These are phyloP conservation scores for Aspergillus quadrilineatus DNA, from an alignment of 2,329 filamentous ascomycete genomes.

Conservation along the genomic window DNA sequence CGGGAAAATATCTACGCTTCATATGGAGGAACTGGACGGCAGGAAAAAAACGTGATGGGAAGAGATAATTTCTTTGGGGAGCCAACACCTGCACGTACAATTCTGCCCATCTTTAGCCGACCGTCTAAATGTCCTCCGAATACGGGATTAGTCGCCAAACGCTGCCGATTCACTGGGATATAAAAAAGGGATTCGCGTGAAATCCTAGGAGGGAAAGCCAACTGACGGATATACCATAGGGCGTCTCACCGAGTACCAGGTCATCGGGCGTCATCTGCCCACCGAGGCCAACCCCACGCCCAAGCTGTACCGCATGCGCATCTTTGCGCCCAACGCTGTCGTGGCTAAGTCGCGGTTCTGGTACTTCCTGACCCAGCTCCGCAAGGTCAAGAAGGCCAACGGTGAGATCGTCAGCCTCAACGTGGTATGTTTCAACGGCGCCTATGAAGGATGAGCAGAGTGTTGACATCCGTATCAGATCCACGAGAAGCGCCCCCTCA, in stretches of 20 bases:
- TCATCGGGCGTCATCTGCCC: constrained; percentile 99
- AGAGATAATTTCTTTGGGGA: constrained; percentile 4
- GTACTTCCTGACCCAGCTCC: constrained; percentile 99
- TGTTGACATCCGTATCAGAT: constrained; percentile 59
- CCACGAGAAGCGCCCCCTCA: constrained; percentile 96
- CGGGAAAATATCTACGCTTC: neutral
- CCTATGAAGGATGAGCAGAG: constrained; percentile 11
- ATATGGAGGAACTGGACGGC: neutral
- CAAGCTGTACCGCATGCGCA: constrained; percentile 99
- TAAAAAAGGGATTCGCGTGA: neutral
- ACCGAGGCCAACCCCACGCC: constrained; percentile 95
- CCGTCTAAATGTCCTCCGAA: constrained; percentile 11
- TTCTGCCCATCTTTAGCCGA: neutral
- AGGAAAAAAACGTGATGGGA: neutral
- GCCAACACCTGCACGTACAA: constrained; percentile 11
- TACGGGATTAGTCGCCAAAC: constrained; percentile 20
- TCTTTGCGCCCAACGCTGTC: constrained; percentile 96
- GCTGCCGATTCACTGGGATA: constrained; percentile 8
- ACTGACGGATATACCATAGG: constrained; percentile 57
- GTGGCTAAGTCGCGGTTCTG: constrained; percentile 99
- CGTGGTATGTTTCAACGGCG: constrained; percentile 63
- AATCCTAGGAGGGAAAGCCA: constrained; percentile 16
- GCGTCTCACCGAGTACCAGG: constrained; percentile 99
- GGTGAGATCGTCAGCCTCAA: constrained; percentile 98
- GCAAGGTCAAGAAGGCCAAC: constrained; percentile 99